Evolutionary conservation across 2,329 filamentous ascomycete species (phyloP).

Genomic region (Drechmeria coniospora): DNA sequence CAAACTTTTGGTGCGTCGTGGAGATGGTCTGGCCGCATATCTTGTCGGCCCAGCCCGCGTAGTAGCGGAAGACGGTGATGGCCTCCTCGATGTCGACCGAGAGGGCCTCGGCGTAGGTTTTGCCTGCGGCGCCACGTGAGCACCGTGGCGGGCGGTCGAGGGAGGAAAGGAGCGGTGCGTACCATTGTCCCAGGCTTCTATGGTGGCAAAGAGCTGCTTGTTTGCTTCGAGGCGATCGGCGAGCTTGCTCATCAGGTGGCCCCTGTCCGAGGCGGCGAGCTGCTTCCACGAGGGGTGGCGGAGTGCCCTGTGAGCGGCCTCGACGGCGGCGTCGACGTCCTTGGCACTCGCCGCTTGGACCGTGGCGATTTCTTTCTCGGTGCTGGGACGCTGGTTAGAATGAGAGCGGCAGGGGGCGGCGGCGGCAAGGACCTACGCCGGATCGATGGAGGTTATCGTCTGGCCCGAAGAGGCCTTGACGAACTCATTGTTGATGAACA

Average conservation of each 20-base stretch:
- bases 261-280: slow-evolving; percentile 46
- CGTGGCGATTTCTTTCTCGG: slow-evolving; percentile 5
- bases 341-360: slow-evolving; percentile 6
- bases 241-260: slow-evolving; percentile 50
- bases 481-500: slow-evolving; percentile 69
- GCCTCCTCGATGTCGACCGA: slow-evolving; percentile 39
- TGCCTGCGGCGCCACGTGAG: slow-evolving; percentile 21
- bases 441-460: slow-evolving; percentile 47
- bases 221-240: slow-evolving; percentile 42
- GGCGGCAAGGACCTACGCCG: slow-evolving; percentile 11
- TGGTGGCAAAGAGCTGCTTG: slow-evolving; percentile 24
- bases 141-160: not conserved
- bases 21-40: slow-evolving; percentile 66
- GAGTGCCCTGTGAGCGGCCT: slow-evolving; percentile 45
- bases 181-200: slow-evolving; percentile 64
- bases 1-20: slow-evolving; percentile 55
- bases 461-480: slow-evolving; percentile 39
- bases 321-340: slow-evolving; percentile 8
- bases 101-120: slow-evolving; percentile 43
- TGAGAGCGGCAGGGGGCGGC: not conserved
- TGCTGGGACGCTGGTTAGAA: slow-evolving; percentile 2
- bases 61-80: slow-evolving; percentile 10
- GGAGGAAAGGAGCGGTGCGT: not conserved
- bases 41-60: slow-evolving; percentile 70
- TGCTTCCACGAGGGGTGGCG: slow-evolving; percentile 51